phyloP scores from a whole-genome alignment of 1,284 basidiomycete species.

The Ceratobasidium sp. region DNA sequence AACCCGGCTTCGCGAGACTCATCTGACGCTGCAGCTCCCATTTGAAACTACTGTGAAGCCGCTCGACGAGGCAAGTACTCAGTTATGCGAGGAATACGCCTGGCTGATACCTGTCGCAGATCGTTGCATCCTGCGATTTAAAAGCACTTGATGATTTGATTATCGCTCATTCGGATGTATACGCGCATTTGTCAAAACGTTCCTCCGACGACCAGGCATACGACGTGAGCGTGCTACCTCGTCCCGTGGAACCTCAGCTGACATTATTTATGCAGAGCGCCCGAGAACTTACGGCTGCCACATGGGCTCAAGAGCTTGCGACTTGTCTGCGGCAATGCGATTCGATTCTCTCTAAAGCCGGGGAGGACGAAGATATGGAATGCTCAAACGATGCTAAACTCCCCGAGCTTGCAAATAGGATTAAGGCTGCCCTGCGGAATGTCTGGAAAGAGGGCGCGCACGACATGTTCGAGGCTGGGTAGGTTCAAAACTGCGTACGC shows the following conservation, averaged over 20 bases:
- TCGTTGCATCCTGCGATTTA: slow-evolving; percentile 54
- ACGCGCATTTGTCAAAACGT: slow-evolving; percentile 70
- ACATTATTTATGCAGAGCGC: slow-evolving; percentile 67
- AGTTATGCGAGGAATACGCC: slow-evolving; percentile 4
- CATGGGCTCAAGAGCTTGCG: slow-evolving; percentile 79
- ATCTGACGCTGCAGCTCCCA: slow-evolving; percentile 60
- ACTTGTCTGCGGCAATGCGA: slow-evolving; percentile 67
- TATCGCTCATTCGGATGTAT: slow-evolving; percentile 69
- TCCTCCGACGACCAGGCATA: slow-evolving; percentile 81
- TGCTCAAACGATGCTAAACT: slow-evolving; percentile 56
- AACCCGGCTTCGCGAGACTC: slow-evolving; percentile 74
- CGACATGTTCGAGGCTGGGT: slow-evolving; percentile 84
- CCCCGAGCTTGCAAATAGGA: slow-evolving; percentile 62
- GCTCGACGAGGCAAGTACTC: slow-evolving; percentile 71
- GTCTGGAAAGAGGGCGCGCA: slow-evolving; percentile 73
- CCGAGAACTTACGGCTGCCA: slow-evolving; percentile 74
- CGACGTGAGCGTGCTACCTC: slow-evolving; percentile 62
- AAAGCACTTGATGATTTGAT: slow-evolving; percentile 69
- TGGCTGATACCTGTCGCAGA: not conserved
- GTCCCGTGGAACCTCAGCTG: not conserved
- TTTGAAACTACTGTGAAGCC: slow-evolving; percentile 56
- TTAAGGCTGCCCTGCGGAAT: slow-evolving; percentile 69
- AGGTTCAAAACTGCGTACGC: slow-evolving; percentile 49
- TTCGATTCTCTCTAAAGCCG: slow-evolving; percentile 57
- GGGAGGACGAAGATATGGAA: slow-evolving; percentile 50